Evolutionary conservation across 345 rosid genomes (phyloP), one percentile per base, ranked within the genome.

Genomic region (Orychophragmus violaceus): DNA sequence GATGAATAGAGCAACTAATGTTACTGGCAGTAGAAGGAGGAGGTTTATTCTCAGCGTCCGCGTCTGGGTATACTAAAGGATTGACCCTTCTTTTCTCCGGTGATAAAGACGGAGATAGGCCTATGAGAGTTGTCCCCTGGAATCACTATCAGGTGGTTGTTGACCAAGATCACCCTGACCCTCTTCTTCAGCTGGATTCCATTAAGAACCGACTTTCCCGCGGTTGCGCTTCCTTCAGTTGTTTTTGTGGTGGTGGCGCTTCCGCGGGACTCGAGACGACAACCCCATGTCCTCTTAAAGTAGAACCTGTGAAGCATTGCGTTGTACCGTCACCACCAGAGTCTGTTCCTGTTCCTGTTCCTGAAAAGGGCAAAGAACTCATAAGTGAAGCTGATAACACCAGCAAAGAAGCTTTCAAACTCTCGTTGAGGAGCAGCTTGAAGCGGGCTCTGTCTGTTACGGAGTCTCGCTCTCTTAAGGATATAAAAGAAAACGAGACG

Each of bases 21-120:
- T 87, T 94, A 87, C 80, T 90, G 66, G 89, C 93, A 78, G 93
- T 84, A 69, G 96, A 90, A 90, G 97, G 97, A 85, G 96, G 99
- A 71, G 89, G 95, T 45, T 90, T 94, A 78, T 94, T 94, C 89
- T 90, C 95, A 82, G 22, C 48, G 22, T 41, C 46, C 46, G 81
- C 97, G 78, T 88, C 92, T 64, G 96, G 99, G 81, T 87, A 85
- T 87, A 90, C 91, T 57, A 88, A 85, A 72, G 95, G 96, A 24
- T 62, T 94, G 71, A 72, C 95, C 82, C 96, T 94, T 79, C 95
- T 94, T 64, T 78, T 94, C 66, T 77, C 91, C 79, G 89, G 96
- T 77, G 88, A 13, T 37, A 37, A 32, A 12, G 12, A 32, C 36
- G 36, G 2, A 13, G 19, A 14, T 14, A 17, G 5, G 4, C 23